Percentiles rank a stretch among this genome's conserved stretches.
These are phyloP conservation scores for Aspergillus pseudoviridinutans DNA, from an alignment of 2,329 filamentous ascomycete species.

Conservation along the genomic window DNA sequence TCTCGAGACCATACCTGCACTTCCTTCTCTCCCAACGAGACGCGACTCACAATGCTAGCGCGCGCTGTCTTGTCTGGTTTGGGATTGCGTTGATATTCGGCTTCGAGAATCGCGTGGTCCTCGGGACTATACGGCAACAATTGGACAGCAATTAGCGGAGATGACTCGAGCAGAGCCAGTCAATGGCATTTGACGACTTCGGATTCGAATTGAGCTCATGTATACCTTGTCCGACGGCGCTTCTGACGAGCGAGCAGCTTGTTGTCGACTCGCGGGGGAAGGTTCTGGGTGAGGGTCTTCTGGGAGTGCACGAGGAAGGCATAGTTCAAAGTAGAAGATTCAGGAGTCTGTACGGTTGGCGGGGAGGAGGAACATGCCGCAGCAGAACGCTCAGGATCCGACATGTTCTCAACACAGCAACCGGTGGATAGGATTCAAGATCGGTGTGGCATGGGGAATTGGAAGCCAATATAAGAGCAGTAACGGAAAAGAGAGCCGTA, in stretches of 20 bases:
- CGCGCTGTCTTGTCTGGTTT: slow-evolving; percentile 91
- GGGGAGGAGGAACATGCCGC: slow-evolving; percentile 30
- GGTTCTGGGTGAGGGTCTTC: slow-evolving; percentile 52
- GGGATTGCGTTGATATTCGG: slow-evolving; percentile 76
- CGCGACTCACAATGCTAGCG: slow-evolving; percentile 75
- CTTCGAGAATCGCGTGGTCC: slow-evolving; percentile 84
- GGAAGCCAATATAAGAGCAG: slow-evolving; percentile 2
- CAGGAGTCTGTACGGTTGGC: slow-evolving; percentile 28
- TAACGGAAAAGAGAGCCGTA: slow-evolving; percentile 8
- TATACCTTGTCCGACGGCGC: slow-evolving; percentile 58
- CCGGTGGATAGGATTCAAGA: slow-evolving; percentile 14
- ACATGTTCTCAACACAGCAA: slow-evolving; percentile 23
- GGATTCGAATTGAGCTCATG: slow-evolving; percentile 14
- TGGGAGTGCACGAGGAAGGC: slow-evolving; percentile 60
- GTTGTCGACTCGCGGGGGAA: slow-evolving; percentile 57
- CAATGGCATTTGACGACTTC: not conserved
- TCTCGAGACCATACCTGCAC: slow-evolving; percentile 68
- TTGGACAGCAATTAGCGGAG: slow-evolving; percentile 5
- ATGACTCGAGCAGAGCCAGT: not conserved
- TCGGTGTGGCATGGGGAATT: slow-evolving; percentile 11
- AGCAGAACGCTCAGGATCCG: slow-evolving; percentile 31
- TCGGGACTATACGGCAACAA: slow-evolving; percentile 58
- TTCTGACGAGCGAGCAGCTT: slow-evolving; percentile 59
- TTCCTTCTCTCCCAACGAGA: slow-evolving; percentile 90
- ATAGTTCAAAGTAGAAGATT: slow-evolving; percentile 38